Evolutionary conservation across 805 yeast species (phyloP), one percentile per base, ranked within the genome.

Genomic region (Pichia insulana): DNA sequence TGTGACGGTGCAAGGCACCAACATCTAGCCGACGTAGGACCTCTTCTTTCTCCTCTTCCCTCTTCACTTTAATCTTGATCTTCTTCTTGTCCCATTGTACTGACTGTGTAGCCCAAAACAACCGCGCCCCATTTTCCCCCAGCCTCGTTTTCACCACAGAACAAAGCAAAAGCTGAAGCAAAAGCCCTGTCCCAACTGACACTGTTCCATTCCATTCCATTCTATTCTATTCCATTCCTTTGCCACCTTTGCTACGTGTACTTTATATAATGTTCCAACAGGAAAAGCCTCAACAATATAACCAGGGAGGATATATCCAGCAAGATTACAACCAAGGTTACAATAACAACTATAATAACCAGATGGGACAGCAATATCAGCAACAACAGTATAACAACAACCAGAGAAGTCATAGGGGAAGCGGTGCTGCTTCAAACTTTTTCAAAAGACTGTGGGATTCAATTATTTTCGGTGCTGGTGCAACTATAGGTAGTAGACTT

Each of bases 381-480:
- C 47, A 33, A 43, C 50, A 40, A 43, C 44, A 46, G 27, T 46
- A 40, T 48, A 38, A 31, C 45, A 47, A 22, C 50, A 46, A 32
- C 50, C 43, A 15, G 47, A 48, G 3, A 44, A 53, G 40, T 42
- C 42, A 7, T 36, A 44, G 31, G 11, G 27, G 59, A 45, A 26
- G 62, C 56, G 39, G 41, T 20, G 42, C 39, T 11, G 43, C 40
- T 7, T 25, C 36, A 7, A 80, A 73, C 55, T 76, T 85, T 51
- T 94, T 94, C 20, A 71, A 83, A 49, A 82, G 85, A 62, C 65
- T 89, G 45, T 96, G 95, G 46, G 78, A 87, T 51, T 94, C 97
- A n/a, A 89, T 94, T 30, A 76, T 89, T 38, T 90, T 87, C 51
- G 97, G 97, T 63, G 96, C 95, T 9, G 97, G 97, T 69, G 95